A percentile compares a stretch with the other conserved stretches of the same genome.
Conservation (phyloP, 306 rosid genomes). For the Sindora glabra region DNA sequence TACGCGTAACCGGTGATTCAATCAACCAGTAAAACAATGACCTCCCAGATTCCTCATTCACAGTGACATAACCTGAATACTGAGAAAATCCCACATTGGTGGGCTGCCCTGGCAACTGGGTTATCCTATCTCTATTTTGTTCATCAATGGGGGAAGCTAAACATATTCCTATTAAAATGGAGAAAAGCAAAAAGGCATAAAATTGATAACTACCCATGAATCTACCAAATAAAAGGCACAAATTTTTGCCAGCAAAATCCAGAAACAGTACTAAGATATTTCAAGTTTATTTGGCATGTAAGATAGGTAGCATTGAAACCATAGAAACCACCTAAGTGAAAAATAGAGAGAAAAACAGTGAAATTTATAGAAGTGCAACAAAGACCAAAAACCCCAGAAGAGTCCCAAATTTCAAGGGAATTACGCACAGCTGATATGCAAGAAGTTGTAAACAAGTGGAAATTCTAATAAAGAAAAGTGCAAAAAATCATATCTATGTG, state of each 20-base stretch:
- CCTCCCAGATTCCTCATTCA: conserved; percentile 65
- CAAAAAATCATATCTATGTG: background rate
- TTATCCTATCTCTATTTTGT: conserved; percentile 64
- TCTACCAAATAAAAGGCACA: background rate
- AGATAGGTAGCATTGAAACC: no score
- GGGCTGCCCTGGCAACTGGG: conserved; percentile 77
- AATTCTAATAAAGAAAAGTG: background rate
- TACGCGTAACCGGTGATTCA: conserved; percentile 58
- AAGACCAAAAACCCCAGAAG: conserved; percentile 16
- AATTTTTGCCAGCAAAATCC: conserved; percentile 8
- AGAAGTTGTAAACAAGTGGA: background rate
- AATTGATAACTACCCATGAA: conserved; percentile 41
- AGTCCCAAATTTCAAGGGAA: background rate
- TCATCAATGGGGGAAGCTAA: conserved; percentile 40
- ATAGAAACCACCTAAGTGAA: background rate
- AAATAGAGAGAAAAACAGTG: background rate
- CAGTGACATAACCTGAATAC: conserved; percentile 87
- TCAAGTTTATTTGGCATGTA: conserved; percentile 7
- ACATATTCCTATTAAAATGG: conserved; percentile 36
- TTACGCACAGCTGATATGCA: no score
- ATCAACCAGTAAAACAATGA: conserved; percentile 89
- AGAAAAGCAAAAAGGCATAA: conserved; percentile 31
- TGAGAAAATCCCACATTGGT: conserved; percentile 61
- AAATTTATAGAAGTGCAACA: background rate
- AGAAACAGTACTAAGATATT: background rate